Conservation (phyloP, 2,329 filamentous ascomycete species). For the Colletotrichum sp. region DNA sequence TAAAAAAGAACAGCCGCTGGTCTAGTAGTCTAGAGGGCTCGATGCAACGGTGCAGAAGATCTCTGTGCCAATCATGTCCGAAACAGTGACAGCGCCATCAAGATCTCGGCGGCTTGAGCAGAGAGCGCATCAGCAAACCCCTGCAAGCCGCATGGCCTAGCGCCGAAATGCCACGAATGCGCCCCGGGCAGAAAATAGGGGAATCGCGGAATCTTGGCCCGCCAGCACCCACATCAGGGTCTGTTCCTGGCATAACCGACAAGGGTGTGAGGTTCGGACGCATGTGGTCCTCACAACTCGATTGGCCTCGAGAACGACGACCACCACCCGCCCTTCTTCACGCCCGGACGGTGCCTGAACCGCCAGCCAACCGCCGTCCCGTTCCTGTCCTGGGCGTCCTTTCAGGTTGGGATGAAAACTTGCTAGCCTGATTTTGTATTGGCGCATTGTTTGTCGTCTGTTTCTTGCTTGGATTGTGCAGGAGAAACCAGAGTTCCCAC, state of each 20-base stretch:
- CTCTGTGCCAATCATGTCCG: conserved; percentile 8
- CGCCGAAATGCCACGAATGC: background rate
- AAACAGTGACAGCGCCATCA: conserved; percentile 13
- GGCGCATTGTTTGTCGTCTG: background rate
- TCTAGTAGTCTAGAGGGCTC: background rate
- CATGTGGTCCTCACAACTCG: background rate
- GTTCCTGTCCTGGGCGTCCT: background rate
- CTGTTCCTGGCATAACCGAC: conserved; percentile 4
- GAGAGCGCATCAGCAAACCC: background rate
- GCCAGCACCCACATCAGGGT: background rate
- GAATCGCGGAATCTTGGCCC: background rate
- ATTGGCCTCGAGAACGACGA: conserved; percentile 6
- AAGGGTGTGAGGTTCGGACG: background rate
- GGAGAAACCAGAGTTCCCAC: background rate
- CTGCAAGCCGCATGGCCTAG: conserved; percentile 6
- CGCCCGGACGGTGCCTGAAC: background rate
- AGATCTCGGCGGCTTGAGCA: conserved; percentile 13
- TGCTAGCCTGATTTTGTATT: background rate
- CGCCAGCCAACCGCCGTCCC: conserved; percentile 18
- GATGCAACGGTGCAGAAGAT: conserved; percentile 8
- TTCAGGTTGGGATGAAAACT: background rate
- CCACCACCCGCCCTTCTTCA: background rate
- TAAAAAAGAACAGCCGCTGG: background rate
- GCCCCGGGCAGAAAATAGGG: background rate
- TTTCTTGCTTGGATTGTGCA: background rate